Evolutionary conservation across 176 grass and related monocot species (phyloP).

Genomic region (Dendrocalamus sinicus): DNA sequence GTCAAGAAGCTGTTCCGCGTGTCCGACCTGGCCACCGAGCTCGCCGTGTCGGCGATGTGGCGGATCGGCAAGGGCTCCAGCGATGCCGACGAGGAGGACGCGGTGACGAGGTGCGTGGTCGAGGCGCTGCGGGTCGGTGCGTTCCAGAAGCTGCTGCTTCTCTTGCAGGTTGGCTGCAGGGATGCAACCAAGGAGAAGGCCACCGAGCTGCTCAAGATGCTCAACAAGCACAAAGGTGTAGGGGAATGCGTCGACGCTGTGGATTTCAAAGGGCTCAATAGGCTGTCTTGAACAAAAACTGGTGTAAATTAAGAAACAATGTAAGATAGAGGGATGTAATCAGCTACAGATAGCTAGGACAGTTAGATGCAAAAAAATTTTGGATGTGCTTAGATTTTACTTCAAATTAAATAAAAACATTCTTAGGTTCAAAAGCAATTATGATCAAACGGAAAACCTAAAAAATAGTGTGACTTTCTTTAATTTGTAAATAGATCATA

Average conservation of each 20-base stretch:
- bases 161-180: conserved; percentile 80
- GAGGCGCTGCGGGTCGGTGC: conserved; percentile 71
- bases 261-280: conserved; percentile 81
- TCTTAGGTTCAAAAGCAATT: conserved; percentile 7
- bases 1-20: conserved; percentile 93
- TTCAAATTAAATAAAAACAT: background rate
- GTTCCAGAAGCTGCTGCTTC: conserved; percentile 86
- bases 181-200: conserved; percentile 68
- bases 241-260: conserved; percentile 62
- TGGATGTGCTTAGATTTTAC: background rate
- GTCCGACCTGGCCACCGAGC: conserved; percentile 77
- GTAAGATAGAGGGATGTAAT: conserved; percentile 33
- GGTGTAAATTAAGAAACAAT: conserved; percentile 12
- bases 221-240: conserved; percentile 59
- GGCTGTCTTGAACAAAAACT: conserved; percentile 44
- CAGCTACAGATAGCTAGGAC: background rate
- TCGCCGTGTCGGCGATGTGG: conserved; percentile 75
- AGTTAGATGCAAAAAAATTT: conserved; percentile 39
- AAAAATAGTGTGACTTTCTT: too few species aligned
- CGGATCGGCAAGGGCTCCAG: conserved; percentile 49
- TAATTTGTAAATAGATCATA: too few species aligned
- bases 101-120: conserved; percentile 32
- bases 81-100: conserved; percentile 38
- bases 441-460: too few species aligned
- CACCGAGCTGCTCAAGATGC: conserved; percentile 76